Evolutionary conservation across 129 eudicot genomes (phyloP).

Genomic region (Daucus carota): DNA sequence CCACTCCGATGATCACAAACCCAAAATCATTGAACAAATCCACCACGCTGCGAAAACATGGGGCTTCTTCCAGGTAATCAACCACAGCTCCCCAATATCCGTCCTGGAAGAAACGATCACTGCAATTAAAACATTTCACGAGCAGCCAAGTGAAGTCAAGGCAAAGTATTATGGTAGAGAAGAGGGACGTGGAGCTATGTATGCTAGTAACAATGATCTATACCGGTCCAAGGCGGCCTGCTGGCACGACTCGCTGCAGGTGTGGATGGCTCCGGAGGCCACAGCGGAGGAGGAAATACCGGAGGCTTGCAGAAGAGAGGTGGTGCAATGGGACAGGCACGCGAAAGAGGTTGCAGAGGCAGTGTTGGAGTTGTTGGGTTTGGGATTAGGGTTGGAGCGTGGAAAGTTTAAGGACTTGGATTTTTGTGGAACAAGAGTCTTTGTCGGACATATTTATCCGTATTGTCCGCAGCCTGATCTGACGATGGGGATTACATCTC

Average conservation of each 20-base stretch:
- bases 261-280: conserved; percentile 20
- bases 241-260: conserved; percentile 18
- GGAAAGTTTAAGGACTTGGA: conserved; percentile 20
- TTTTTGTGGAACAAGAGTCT: neutral
- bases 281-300: conserved; percentile 13
- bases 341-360: conserved; percentile 10
- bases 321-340: conserved; percentile 18
- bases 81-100: conserved; percentile 14
- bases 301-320: conserved; percentile 11
- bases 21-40: conserved; percentile 4
- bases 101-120: conserved; percentile 5
- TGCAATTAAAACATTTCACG: conserved; percentile 15
- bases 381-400: conserved; percentile 14
- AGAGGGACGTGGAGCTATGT: conserved; percentile 14
- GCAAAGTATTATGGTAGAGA: conserved; percentile 10
- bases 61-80: conserved; percentile 26
- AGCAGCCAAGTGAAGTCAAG: conserved; percentile 17
- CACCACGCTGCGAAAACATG: conserved; percentile 10
- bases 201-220: conserved; percentile 17
- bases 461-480: conserved; percentile 19
- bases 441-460: conserved; percentile 15
- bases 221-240: conserved; percentile 12
- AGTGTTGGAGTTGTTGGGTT: conserved; percentile 17
- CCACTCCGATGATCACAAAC: neutral
- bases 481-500: conserved; percentile 17